A percentile compares a stretch with the other conserved stretches of the same genome.
phyloP scores from a whole-genome alignment of 495 filamentous ascomycete species.

The Aspergillus panamensis region DNA sequence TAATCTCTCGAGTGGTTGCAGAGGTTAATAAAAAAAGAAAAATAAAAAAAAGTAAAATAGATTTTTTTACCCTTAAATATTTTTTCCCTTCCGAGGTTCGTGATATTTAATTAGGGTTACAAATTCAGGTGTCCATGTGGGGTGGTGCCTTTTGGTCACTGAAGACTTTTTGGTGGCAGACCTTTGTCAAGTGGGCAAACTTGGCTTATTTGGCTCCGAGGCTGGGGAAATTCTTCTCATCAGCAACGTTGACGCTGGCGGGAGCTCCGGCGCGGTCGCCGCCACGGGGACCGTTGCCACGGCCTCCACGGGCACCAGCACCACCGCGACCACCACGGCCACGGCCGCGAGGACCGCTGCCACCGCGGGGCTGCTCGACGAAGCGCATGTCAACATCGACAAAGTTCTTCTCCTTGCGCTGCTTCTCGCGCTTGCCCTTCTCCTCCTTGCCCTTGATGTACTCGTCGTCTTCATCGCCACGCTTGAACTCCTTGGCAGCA shows the following conservation, averaged over 20 bases:
- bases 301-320: conserved; percentile 36
- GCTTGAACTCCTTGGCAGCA: conserved; percentile 70
- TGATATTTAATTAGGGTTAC: conserved; percentile 2
- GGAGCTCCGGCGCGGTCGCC: conserved; percentile 31
- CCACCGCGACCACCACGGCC: conserved; percentile 44
- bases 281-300: conserved; percentile 18
- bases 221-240: conserved; percentile 53
- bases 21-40: neutral
- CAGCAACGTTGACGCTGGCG: conserved; percentile 35
- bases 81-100: conserved; percentile 1
- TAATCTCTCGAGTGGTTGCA: neutral
- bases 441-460: conserved; percentile 72
- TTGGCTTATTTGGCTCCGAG: conserved; percentile 44
- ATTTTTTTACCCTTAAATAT: neutral
- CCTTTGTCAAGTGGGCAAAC: conserved; percentile 2
- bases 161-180: neutral
- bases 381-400: conserved; percentile 82
- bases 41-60: neutral
- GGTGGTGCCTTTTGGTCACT: neutral
- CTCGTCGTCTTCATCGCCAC: conserved; percentile 65
- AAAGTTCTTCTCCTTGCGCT: conserved; percentile 88
- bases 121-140: neutral
- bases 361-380: conserved; percentile 56
- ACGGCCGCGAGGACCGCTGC: conserved; percentile 49
- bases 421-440: conserved; percentile 82